Conservation (phyloP, 768 basidiomycete genomes). For the Galerina sulciceps region DNA sequence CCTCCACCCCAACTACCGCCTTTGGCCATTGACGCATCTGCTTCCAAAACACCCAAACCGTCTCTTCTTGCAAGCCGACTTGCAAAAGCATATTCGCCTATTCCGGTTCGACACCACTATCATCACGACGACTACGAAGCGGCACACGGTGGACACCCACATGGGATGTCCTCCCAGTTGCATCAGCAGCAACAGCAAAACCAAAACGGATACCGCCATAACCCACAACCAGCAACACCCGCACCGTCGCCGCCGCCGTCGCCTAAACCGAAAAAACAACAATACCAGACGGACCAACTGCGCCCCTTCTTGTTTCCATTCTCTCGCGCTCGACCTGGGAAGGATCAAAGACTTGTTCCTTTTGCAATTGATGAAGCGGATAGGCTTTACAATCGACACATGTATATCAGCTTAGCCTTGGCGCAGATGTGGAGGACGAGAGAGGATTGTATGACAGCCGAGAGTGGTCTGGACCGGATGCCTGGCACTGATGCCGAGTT, state of each 20-base stretch:
- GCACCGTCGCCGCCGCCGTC: constrained; percentile 85
- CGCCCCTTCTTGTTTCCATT: constrained; percentile 97
- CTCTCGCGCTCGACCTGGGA: constrained; percentile 63
- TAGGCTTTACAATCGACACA: constrained; percentile 84
- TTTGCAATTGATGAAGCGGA: constrained; percentile 97
- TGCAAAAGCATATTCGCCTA: constrained; percentile 90
- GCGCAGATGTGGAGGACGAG: constrained; percentile 96
- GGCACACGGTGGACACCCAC: constrained; percentile 44
- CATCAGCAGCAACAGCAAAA: constrained; percentile 35
- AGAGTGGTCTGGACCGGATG: constrained; percentile 87
- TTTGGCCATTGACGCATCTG: constrained; percentile 35
- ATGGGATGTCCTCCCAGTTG: constrained; percentile 38
- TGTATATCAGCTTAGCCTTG: constrained; percentile 87
- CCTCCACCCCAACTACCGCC: constrained; percentile 53
- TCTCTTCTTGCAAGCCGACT: constrained; percentile 62
- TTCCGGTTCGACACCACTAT: constrained; percentile 93
- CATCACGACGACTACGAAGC: constrained; percentile 78
- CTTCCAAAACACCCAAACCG: constrained; percentile 36
- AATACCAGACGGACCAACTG: constrained; percentile 96
- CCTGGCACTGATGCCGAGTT: constrained; percentile 66
- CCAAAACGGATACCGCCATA: constrained; percentile 39
- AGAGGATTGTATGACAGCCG: constrained; percentile 93
- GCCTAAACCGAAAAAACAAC: constrained; percentile 96
- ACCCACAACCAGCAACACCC: constrained; percentile 82
- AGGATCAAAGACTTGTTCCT: constrained; percentile 77